Evolutionary conservation across 345 rosid species (phyloP), one percentile per base, ranked within the genome.

Genomic region (Litchi chinensis): DNA sequence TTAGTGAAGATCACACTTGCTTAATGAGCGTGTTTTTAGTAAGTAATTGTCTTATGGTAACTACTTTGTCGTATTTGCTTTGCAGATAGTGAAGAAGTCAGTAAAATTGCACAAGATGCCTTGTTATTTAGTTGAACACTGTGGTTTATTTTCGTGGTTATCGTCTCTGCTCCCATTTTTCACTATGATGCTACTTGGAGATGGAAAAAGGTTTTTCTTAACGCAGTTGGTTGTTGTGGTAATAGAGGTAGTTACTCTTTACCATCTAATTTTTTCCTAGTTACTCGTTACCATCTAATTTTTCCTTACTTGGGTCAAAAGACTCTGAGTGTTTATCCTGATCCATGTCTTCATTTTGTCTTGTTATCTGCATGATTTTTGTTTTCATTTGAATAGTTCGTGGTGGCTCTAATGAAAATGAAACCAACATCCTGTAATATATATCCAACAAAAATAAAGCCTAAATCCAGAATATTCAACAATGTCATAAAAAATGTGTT

Each of bases 81-180:
- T 87, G 82, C 89, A 95, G 98, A 83, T 85, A 66, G 83, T 95
- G 81, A 88, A 84, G 84, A 91, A 87, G 83, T 88, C 98, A 16
- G 92, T 85, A 63, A 90, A 88, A 85, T 82, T 92, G 90, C 89
- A 84, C 65, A 87, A 83, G 83, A 79, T 87, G 85, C 88, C 87
- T 82, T 77, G 74, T 44, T 82, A 91, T 86, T 87, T 95, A 64
- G 93, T 91, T 68, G 88, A 92, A 83, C 82, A 82, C 12, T 91
- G 93, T 75, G 93, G 92, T 74, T 82, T 95, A 43, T 81, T 95
- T 73, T 86, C 95, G 19, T 93, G 93, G 95, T 82, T 91, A 75
- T 93, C 99, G 76, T 85, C 97, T 78, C 72, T 83, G 57, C 79
- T 93, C 69, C 82, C 90, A 46, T 76, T 46, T 59, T 78, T 77